These are phyloP conservation scores for Ajuga chamaepitys DNA, from an alignment of 257 asterid species.

Conservation along the genomic window DNA sequence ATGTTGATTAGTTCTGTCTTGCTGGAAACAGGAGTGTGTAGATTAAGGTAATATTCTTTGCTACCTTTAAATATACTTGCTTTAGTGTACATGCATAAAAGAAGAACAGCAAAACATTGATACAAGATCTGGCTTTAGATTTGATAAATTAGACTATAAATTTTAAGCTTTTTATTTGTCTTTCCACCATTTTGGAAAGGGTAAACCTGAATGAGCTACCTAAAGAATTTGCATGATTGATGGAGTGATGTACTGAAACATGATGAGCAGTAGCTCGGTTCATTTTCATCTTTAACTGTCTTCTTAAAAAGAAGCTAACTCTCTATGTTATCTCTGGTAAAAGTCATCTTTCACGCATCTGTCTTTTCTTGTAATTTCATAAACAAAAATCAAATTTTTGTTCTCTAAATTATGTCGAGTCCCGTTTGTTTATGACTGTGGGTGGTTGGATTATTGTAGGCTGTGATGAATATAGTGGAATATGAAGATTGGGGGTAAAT, in stretches of 20 bases:
- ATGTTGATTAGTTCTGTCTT: neutral
- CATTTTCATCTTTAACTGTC: neutral
- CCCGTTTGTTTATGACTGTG: too few relatives aligned
- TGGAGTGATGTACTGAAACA: neutral
- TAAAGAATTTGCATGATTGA: neutral
- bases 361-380: neutral
- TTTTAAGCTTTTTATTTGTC: neutral
- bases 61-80: too few relatives aligned
- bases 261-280: neutral
- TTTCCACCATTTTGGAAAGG: neutral
- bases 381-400: neutral
- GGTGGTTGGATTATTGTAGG: too few relatives aligned
- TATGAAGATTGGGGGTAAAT: too few relatives aligned
- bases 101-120: neutral
- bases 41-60: too few relatives aligned
- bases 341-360: neutral
- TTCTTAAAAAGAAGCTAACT: neutral
- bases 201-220: conserved; percentile 5
- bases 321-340: neutral
- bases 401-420: neutral
- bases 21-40: too few relatives aligned
- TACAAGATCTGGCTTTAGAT: neutral
- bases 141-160: neutral
- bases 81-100: neutral
- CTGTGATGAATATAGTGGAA: too few relatives aligned